Conservation (phyloP, 2,329 filamentous ascomycete genomes). For the Chalaropsis ovoidea region DNA sequence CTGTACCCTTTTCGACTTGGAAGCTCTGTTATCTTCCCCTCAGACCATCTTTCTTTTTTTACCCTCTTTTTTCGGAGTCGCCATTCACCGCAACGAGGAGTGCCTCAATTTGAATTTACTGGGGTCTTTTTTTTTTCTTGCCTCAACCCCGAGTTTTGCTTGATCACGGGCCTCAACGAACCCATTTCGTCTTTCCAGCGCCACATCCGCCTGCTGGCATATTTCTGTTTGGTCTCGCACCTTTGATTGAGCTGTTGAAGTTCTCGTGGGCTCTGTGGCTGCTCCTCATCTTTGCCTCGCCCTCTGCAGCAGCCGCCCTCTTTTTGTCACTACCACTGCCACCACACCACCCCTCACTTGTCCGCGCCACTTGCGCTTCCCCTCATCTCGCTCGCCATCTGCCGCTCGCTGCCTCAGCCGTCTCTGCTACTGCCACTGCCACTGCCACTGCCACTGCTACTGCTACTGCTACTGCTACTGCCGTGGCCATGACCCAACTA, state of each 20-base stretch:
- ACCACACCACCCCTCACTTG: not conserved
- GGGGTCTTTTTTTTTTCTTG: not conserved
- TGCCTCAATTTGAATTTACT: slow-evolving; percentile 12
- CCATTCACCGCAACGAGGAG: slow-evolving; percentile 9
- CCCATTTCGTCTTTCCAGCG: not conserved
- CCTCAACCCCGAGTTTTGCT: not conserved
- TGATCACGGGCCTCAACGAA: not conserved
- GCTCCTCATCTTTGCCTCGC: not conserved
- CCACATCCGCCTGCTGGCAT: not conserved
- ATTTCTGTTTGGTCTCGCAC: not conserved
- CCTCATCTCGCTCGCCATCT: not conserved
- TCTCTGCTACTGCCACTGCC: no score
- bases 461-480: no score
- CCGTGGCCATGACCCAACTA: slow-evolving; percentile 22
- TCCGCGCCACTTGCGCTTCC: slow-evolving; percentile 8
- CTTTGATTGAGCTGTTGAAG: not conserved
- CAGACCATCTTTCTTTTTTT: no score
- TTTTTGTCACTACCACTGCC: not conserved
- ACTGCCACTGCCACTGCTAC: no score
- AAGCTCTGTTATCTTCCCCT: not conserved
- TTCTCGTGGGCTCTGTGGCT: not conserved
- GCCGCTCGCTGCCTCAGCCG: no score
- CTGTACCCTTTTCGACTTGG: no score
- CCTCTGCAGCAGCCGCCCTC: not conserved
- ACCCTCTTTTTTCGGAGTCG: not conserved